phyloP scores from a whole-genome alignment of 495 filamentous ascomycete genomes.

The Neurospora sp. region DNA sequence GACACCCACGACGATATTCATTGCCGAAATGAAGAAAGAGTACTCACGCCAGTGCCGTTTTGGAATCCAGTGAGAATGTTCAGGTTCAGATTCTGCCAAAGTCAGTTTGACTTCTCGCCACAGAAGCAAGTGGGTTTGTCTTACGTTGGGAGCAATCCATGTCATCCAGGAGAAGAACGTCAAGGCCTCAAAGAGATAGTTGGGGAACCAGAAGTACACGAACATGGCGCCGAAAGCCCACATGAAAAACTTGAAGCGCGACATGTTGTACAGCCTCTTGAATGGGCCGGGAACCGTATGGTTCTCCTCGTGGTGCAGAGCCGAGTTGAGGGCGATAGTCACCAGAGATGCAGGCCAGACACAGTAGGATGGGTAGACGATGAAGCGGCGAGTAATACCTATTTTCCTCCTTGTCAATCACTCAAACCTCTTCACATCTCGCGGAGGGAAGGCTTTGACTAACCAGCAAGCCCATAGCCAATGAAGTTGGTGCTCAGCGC shows the following conservation, averaged over 20 bases:
- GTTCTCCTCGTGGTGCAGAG: conserved; percentile 29
- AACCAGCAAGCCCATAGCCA: conserved; percentile 42
- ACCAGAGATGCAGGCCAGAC: conserved; percentile 34
- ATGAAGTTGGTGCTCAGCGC: conserved; percentile 38
- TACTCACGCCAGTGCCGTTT: conserved; percentile 19
- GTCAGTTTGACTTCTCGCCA: not conserved
- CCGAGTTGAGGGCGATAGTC: conserved; percentile 35
- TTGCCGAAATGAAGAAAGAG: no score
- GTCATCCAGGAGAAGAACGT: conserved; percentile 33
- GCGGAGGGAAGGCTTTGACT: conserved; percentile 14
- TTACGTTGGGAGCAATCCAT: conserved; percentile 28
- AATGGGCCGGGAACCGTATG: conserved; percentile 22
- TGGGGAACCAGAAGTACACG: conserved; percentile 36
- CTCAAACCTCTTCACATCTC: not conserved
- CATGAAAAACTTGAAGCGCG: conserved; percentile 27
- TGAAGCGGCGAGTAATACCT: conserved; percentile 32
- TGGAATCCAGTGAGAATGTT: conserved; percentile 20
- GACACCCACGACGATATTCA: no score
- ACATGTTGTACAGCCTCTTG: conserved; percentile 20
- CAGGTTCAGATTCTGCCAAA: conserved; percentile 16
- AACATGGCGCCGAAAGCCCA: conserved; percentile 27
- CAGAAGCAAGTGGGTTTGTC: not conserved
- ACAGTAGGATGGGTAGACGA: conserved; percentile 40
- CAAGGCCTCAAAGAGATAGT: conserved; percentile 30
- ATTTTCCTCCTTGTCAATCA: not conserved